Percentiles rank a stretch among this genome's conserved stretches.
Conservation (phyloP, 1,284 basidiomycete genomes). For the Cryptococcus sp. region DNA sequence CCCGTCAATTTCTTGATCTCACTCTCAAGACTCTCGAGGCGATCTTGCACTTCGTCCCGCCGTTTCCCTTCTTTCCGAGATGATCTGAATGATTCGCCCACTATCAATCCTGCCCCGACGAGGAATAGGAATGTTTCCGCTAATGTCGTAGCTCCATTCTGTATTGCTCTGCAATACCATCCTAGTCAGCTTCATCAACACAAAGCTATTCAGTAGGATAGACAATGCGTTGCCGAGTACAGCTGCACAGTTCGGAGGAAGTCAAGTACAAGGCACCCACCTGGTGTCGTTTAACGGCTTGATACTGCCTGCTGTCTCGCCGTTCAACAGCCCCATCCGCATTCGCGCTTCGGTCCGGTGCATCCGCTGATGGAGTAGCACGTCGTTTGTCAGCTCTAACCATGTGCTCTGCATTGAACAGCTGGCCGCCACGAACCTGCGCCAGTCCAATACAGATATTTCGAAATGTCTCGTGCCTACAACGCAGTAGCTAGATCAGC, state of each 20-base stretch:
- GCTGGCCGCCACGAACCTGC: conserved; percentile 55
- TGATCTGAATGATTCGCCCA: conserved; percentile 76
- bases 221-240: neutral
- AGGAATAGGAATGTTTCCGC: conserved; percentile 84
- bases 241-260: neutral
- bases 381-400: too few relatives aligned
- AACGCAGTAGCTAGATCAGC: conserved; percentile 4
- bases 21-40: conserved; percentile 59
- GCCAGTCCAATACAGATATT: conserved; percentile 73
- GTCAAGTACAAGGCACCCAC: conserved; percentile 58
- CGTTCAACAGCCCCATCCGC: conserved; percentile 76
- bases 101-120: conserved; percentile 72
- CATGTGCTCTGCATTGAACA: neutral
- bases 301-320: conserved; percentile 67
- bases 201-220: neutral
- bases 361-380: conserved; percentile 60
- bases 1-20: conserved; percentile 53
- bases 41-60: conserved; percentile 72
- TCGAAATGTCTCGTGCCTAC: conserved; percentile 76
- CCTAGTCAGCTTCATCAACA: neutral
- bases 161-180: conserved; percentile 66
- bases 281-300: conserved; percentile 79
- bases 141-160: conserved; percentile 80
- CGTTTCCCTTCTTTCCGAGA: conserved; percentile 72
- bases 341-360: conserved; percentile 75